A percentile compares a stretch with the other conserved stretches of the same genome.
These are phyloP conservation scores for Vicia faba DNA, from an alignment of 306 rosid species.

Conservation along the genomic window DNA sequence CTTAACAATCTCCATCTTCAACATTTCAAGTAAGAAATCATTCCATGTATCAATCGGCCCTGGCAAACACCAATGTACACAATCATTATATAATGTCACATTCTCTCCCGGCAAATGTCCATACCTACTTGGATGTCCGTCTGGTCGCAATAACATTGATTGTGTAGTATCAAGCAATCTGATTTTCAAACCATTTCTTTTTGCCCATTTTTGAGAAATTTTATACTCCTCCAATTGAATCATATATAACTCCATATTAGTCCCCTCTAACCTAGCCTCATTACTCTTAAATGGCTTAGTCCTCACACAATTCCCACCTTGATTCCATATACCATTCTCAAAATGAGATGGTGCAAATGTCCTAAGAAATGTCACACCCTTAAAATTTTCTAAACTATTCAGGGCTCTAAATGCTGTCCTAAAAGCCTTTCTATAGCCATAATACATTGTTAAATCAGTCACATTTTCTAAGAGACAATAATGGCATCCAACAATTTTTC, in stretches of 20 bases:
- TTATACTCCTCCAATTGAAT: constrained; percentile 77
- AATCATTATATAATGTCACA: constrained; percentile 74
- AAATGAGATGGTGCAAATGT: constrained; percentile 86
- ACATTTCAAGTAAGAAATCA: constrained; percentile 73
- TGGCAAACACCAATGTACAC: constrained; percentile 91
- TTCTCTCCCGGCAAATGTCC: constrained; percentile 79
- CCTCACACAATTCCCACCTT: constrained; percentile 82
- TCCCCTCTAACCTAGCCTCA: constrained; percentile 53
- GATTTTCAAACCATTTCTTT: constrained; percentile 56
- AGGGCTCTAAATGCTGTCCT: constrained; percentile 68
- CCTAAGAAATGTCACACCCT: constrained; percentile 62
- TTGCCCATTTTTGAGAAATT: constrained; percentile 57
- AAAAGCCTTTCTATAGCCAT: constrained; percentile 77
- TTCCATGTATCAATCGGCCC: constrained; percentile 88
- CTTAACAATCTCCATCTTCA: constrained; percentile 67
- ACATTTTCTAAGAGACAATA: constrained; percentile 65
- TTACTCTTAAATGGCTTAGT: constrained; percentile 67
- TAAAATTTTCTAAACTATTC: constrained; percentile 49
- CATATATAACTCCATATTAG: constrained; percentile 62
- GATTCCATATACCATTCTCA: constrained; percentile 80
- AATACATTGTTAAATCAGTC: constrained; percentile 60
- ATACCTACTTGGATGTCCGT: constrained; percentile 85
- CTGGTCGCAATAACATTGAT: constrained; percentile 72
- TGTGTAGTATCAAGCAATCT: constrained; percentile 73
- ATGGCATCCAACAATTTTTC: constrained; percentile 67